Percentiles rank a stretch among this genome's conserved stretches.
Evolutionary conservation across 2,329 filamentous ascomycete genomes (phyloP).

Genomic region (Chaetomium globosum): DNA sequence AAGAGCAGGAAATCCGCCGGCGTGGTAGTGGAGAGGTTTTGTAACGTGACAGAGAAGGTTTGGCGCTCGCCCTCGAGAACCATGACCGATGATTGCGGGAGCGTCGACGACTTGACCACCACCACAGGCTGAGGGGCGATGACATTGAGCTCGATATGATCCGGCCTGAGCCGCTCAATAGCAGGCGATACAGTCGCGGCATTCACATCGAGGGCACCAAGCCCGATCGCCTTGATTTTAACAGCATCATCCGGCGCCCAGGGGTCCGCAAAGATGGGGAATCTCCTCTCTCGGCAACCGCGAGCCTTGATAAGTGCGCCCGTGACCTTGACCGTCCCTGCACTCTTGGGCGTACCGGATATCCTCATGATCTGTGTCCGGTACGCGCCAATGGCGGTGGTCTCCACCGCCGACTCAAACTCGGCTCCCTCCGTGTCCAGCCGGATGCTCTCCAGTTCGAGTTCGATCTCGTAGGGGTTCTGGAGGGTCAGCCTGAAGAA

Average conservation of each 20-base stretch:
- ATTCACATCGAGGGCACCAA: slow-evolving; percentile 58
- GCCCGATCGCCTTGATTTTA: slow-evolving; percentile 77
- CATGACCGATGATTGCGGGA: slow-evolving; percentile 87
- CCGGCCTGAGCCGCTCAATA: slow-evolving; percentile 47
- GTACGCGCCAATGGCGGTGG: slow-evolving; percentile 75
- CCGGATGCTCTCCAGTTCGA: slow-evolving; percentile 81
- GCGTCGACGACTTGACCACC: slow-evolving; percentile 71
- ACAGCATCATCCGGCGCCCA: slow-evolving; percentile 71
- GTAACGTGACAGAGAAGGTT: slow-evolving; percentile 74
- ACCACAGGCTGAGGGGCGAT: slow-evolving; percentile 79
- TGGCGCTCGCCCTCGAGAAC: slow-evolving; percentile 86
- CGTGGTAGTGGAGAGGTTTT: slow-evolving; percentile 72
- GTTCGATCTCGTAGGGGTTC: slow-evolving; percentile 90
- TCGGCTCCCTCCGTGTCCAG: slow-evolving; percentile 73
- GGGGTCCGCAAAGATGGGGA: slow-evolving; percentile 77
- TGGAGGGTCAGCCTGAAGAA: slow-evolving; percentile 83
- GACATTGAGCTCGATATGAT: slow-evolving; percentile 67
- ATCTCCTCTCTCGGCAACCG: slow-evolving; percentile 79
- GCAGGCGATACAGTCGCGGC: slow-evolving; percentile 45
- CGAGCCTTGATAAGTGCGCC: slow-evolving; percentile 79
- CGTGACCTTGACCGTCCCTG: slow-evolving; percentile 71
- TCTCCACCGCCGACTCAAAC: slow-evolving; percentile 67
- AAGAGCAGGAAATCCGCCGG: slow-evolving; percentile 83
- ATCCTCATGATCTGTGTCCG: slow-evolving; percentile 78
- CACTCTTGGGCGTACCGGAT: slow-evolving; percentile 64